Conservation (phyloP, 225 moss, liverwort and hornwort genomes). For the Polytrichum commune region DNA sequence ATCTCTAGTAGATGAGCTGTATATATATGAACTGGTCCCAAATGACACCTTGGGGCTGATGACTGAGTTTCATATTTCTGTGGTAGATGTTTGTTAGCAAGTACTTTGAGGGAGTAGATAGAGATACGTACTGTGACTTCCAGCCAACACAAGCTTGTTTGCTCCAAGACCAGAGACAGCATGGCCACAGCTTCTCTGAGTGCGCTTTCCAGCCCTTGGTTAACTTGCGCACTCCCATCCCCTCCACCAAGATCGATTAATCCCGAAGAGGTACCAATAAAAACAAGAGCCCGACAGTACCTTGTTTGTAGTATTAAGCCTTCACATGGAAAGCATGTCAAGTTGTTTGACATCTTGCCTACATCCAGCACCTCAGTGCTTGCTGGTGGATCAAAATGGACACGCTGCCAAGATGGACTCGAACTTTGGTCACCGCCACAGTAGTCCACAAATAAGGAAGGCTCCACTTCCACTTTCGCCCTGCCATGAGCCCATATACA, state of each 20-base stretch:
- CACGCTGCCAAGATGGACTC: conserved; percentile 35
- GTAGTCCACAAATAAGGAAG: conserved; percentile 51
- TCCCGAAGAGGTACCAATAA: conserved; percentile 28
- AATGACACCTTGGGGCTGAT: no score
- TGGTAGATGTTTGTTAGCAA: neutral
- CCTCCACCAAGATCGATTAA: conserved; percentile 1
- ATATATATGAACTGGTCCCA: neutral
- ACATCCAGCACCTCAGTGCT: conserved; percentile 1
- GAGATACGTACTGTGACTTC: conserved; percentile 22
- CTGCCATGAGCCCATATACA: conserved; percentile 31
- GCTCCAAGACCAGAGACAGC: conserved; percentile 20
- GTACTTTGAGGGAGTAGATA: neutral
- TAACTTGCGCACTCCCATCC: conserved; percentile 2
- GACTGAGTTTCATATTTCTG: neutral
- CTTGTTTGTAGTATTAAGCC: conserved; percentile 42
- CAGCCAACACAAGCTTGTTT: conserved; percentile 35
- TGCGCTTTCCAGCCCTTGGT: conserved; percentile 21
- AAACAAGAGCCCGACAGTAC: conserved; percentile 51
- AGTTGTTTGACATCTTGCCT: conserved; percentile 3
- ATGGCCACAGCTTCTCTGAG: conserved; percentile 25
- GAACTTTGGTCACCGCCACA: conserved; percentile 5
- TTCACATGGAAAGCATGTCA: conserved; percentile 44
- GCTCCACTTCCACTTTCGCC: conserved; percentile 84
- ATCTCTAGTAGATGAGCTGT: neutral
- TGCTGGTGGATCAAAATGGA: conserved; percentile 24